Conservation (phyloP, 208 protist species). For the Blechomonas ayalai region DNA sequence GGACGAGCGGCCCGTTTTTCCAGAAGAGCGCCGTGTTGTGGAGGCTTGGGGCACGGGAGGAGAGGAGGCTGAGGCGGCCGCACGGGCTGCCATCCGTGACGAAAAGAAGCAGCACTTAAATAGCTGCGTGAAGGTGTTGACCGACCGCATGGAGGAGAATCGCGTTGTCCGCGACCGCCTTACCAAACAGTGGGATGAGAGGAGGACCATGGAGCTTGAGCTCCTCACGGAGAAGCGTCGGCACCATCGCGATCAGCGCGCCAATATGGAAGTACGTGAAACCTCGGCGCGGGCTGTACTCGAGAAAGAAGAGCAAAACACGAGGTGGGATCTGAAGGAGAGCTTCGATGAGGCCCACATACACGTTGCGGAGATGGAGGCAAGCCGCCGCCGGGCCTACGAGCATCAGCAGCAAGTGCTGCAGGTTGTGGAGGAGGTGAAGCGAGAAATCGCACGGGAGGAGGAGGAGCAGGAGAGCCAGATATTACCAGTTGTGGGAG, state of each 20-base stretch:
- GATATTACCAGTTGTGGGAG: background rate
- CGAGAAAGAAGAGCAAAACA: conserved; percentile 30
- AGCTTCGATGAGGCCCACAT: conserved; percentile 12
- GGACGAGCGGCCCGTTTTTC: conserved; percentile 84
- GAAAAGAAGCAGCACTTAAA: conserved; percentile 79
- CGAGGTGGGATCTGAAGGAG: conserved; percentile 25
- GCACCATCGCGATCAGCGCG: conserved; percentile 18
- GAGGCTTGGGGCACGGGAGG: conserved; percentile 79
- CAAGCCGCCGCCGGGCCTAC: conserved; percentile 24
- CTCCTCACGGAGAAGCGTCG: conserved; percentile 32
- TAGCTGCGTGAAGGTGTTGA: conserved; percentile 62
- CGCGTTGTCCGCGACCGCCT: conserved; percentile 63
- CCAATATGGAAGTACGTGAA: conserved; percentile 23
- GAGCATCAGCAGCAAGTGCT: conserved; percentile 33
- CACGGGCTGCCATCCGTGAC: conserved; percentile 65
- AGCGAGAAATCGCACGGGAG: conserved; percentile 17
- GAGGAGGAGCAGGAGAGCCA: background rate
- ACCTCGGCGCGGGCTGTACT: conserved; percentile 10
- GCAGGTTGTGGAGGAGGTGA: conserved; percentile 14
- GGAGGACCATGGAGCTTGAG: conserved; percentile 50
- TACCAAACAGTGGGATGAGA: conserved; percentile 52
- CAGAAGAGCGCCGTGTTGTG: conserved; percentile 75
- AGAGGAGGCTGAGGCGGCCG: conserved; percentile 50
- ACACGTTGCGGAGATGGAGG: conserved; percentile 10
- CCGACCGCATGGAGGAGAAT: conserved; percentile 64